Evolutionary conservation across 2,329 filamentous ascomycete species (phyloP).

Genomic region (Penicillium oxalicum): DNA sequence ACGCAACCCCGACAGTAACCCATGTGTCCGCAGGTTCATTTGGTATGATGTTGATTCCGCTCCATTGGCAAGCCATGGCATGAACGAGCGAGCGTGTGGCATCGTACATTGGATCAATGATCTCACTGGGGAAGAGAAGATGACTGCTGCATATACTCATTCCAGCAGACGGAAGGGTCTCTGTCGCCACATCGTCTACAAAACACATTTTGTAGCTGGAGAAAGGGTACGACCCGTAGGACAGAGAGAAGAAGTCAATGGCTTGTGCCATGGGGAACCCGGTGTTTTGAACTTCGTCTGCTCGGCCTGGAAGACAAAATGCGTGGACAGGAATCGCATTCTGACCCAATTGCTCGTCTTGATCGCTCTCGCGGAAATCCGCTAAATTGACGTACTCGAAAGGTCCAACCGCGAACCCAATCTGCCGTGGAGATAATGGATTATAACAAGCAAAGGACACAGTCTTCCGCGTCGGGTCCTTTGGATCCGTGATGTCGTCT

Average conservation of each 20-base stretch:
- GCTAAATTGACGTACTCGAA: constrained; percentile 91
- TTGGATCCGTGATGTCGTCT: constrained; percentile 72
- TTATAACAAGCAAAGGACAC: constrained; percentile 74
- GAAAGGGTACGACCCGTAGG: constrained; percentile 86
- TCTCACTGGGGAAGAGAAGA: constrained; percentile 74
- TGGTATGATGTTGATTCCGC: constrained; percentile 85
- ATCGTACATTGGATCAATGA: constrained; percentile 79
- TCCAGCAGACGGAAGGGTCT: constrained; percentile 71
- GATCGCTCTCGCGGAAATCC: constrained; percentile 81
- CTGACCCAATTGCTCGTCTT: constrained; percentile 82
- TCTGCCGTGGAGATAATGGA: constrained; percentile 75
- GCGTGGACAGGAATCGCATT: constrained; percentile 85
- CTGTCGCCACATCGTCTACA: constrained; percentile 75
- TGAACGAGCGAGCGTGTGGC: constrained; percentile 76
- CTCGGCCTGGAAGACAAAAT: constrained; percentile 80
- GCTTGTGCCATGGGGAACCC: constrained; percentile 77
- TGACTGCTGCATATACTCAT: constrained; percentile 82
- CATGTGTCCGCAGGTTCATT: constrained; percentile 76
- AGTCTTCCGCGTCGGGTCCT: constrained; percentile 76
- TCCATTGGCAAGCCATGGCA: constrained; percentile 85
- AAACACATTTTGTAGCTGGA: constrained; percentile 90
- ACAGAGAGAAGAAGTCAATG: constrained; percentile 84
- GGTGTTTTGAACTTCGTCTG: constrained; percentile 77
- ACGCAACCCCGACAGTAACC: constrained; percentile 82
- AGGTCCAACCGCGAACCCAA: constrained; percentile 89